Percentiles rank a stretch among this genome's conserved stretches.
phyloP scores from a whole-genome alignment of 2,329 filamentous ascomycete genomes.

The Venturia pyrina region DNA sequence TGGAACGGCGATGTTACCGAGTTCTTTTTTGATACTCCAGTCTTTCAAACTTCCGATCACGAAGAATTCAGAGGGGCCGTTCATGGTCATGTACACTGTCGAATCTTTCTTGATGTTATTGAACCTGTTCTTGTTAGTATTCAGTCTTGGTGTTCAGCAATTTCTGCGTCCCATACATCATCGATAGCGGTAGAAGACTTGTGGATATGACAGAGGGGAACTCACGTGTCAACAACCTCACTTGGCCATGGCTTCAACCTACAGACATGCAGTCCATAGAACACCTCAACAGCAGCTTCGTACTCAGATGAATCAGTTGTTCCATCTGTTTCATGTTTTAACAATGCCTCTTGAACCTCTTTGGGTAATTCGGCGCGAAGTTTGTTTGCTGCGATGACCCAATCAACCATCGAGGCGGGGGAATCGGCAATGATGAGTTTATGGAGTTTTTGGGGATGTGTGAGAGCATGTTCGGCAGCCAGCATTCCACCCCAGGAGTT shows the following conservation, averaged over 20 bases:
- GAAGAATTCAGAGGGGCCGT: constrained; percentile 30
- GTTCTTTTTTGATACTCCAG: constrained; percentile 26
- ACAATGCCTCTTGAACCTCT: constrained; percentile 21
- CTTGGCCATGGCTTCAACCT: constrained; percentile 22
- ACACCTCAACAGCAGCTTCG: constrained; percentile 21
- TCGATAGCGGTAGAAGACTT: not conserved
- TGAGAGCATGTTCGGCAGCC: constrained; percentile 12
- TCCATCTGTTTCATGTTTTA: constrained; percentile 21
- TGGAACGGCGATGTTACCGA: constrained; percentile 29
- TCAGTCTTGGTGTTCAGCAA: not conserved
- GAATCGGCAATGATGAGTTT: constrained; percentile 18
- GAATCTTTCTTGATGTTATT: constrained; percentile 22
- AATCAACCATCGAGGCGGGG: constrained; percentile 21
- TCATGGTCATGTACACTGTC: constrained; percentile 29
- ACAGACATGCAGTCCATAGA: constrained; percentile 23
- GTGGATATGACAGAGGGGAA: not conserved
- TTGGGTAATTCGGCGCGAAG: constrained; percentile 20
- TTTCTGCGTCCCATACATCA: not conserved
- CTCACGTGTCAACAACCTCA: constrained; percentile 17
- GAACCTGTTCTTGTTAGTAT: constrained; percentile 12
- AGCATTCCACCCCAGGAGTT: constrained; percentile 14
- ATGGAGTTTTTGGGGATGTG: constrained; percentile 9
- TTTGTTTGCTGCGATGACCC: constrained; percentile 20
- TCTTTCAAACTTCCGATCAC: constrained; percentile 30
- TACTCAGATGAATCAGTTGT: constrained; percentile 23